phyloP scores from a whole-genome alignment of 1,139 yeast genomes.

The Pichia terricola region DNA sequence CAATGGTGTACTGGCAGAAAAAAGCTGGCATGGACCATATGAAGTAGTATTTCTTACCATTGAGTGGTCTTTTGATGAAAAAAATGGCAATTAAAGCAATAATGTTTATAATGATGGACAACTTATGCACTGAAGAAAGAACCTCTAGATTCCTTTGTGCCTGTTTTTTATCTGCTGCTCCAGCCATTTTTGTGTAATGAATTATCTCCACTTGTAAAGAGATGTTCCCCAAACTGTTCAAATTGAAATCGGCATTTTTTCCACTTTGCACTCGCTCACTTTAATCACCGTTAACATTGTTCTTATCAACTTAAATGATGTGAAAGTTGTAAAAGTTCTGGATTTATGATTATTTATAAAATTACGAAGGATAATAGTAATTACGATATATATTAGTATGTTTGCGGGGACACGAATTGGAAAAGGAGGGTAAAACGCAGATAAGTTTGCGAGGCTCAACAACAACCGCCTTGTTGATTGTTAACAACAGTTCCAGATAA shows the following conservation, averaged over 20 bases:
- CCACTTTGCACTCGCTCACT: too few species aligned
- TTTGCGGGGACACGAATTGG: too few species aligned
- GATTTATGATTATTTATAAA: too few species aligned
- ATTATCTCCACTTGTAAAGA: too few species aligned
- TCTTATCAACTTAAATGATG: too few species aligned
- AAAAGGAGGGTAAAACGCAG: too few species aligned
- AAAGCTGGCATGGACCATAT: conserved; percentile 47
- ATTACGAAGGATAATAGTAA: too few species aligned
- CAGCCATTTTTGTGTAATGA: conserved; percentile 36
- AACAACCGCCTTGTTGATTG: conserved; percentile 65
- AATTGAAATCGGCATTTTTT: too few species aligned
- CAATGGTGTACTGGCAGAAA: conserved; percentile 46
- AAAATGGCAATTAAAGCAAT: conserved; percentile 34
- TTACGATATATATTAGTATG: too few species aligned
- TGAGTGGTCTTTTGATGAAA: conserved; percentile 43
- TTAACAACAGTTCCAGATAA: conserved; percentile 84
- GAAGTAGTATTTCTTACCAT: conserved; percentile 41
- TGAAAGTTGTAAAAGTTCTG: too few species aligned
- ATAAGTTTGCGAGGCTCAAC: conserved; percentile 29
- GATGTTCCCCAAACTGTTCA: too few species aligned
- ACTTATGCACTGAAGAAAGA: conserved; percentile 44
- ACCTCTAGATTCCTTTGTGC: conserved; percentile 49
- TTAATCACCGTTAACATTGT: too few species aligned
- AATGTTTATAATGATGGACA: conserved; percentile 36
- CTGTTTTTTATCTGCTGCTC: conserved; percentile 58